phyloP scores from a whole-genome alignment of 2,329 filamentous ascomycete genomes.

The Calcarisporium arbuscula region DNA sequence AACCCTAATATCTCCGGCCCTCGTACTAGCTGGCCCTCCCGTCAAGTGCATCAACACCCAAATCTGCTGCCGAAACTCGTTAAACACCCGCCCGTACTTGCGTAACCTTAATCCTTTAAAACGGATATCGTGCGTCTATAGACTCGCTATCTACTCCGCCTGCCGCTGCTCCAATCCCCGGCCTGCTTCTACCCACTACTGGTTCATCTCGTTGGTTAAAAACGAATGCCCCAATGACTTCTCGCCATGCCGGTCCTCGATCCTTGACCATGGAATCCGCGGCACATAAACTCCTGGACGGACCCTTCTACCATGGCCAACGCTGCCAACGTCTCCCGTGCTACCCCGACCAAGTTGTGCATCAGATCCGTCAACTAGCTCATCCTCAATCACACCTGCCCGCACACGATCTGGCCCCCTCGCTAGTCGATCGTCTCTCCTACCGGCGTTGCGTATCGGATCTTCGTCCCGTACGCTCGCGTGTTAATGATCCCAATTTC shows the following conservation, averaged over 20 bases:
- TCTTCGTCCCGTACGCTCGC: constrained; percentile 7
- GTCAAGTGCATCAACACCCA: constrained; percentile 9
- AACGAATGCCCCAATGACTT: constrained; percentile 3
- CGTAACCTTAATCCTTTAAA: background rate
- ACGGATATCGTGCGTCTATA: background rate
- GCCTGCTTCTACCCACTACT: constrained; percentile 1
- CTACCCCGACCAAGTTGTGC: background rate
- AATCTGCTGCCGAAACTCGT: constrained; percentile 8
- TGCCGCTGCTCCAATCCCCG: background rate
- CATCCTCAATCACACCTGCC: constrained; percentile 5
- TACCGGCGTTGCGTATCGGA: constrained; percentile 8
- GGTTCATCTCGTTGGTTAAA: constrained; percentile 4
- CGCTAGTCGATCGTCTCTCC: constrained; percentile 6
- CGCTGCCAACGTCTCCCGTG: constrained; percentile 1
- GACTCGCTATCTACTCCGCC: background rate
- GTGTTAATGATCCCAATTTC: constrained; percentile 12
- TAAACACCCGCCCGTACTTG: constrained; percentile 2
- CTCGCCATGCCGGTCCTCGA: constrained; percentile 7
- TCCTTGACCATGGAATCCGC: constrained; percentile 2
- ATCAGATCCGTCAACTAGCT: constrained; percentile 1
- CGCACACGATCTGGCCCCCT: constrained; percentile 1
- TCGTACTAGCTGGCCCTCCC: constrained; percentile 1
- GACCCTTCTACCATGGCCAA: background rate
- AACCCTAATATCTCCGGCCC: constrained; percentile 6
- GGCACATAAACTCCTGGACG: background rate